Evolutionary conservation across 2,329 filamentous ascomycete species (phyloP).

Genomic region (Dactylellina leptospora): DNA sequence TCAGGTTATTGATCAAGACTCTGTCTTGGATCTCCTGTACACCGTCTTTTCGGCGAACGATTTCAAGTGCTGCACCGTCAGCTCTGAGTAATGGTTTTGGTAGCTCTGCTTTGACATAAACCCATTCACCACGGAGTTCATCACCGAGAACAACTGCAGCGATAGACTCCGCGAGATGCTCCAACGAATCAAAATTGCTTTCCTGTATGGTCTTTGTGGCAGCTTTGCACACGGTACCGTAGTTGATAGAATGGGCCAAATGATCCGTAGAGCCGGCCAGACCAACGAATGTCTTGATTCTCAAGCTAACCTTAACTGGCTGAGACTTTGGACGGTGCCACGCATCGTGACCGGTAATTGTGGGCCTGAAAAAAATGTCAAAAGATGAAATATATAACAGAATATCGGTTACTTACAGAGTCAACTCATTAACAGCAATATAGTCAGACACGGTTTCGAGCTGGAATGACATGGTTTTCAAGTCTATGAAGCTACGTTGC

Average conservation of each 20-base stretch:
- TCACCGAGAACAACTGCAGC: constrained; percentile 54
- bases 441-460: constrained; percentile 33
- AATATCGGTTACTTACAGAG: constrained; percentile 28
- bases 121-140: constrained; percentile 55
- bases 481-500: constrained; percentile 28
- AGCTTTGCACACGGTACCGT: constrained; percentile 56
- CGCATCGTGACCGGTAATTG: constrained; percentile 51
- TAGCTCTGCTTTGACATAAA: constrained; percentile 56
- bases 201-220: constrained; percentile 54
- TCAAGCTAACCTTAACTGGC: constrained; percentile 56
- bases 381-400: background rate
- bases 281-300: constrained; percentile 57
- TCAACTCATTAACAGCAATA: constrained; percentile 45
- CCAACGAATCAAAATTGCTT: constrained; percentile 54
- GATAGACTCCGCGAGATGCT: constrained; percentile 56
- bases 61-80: constrained; percentile 56
- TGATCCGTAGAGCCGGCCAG: constrained; percentile 57
- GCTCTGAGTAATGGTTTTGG: constrained; percentile 56
- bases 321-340: constrained; percentile 56
- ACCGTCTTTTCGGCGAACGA: constrained; percentile 54
- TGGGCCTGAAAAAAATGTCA: constrained; percentile 13
- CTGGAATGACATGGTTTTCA: constrained; percentile 50
- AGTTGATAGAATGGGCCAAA: constrained; percentile 57
- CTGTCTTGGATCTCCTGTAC: constrained; percentile 54
- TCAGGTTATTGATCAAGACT: constrained; percentile 55